Evolutionary conservation across 306 rosid species (phyloP), one percentile per base, ranked within the genome.

Genomic region (Inga laurina): DNA sequence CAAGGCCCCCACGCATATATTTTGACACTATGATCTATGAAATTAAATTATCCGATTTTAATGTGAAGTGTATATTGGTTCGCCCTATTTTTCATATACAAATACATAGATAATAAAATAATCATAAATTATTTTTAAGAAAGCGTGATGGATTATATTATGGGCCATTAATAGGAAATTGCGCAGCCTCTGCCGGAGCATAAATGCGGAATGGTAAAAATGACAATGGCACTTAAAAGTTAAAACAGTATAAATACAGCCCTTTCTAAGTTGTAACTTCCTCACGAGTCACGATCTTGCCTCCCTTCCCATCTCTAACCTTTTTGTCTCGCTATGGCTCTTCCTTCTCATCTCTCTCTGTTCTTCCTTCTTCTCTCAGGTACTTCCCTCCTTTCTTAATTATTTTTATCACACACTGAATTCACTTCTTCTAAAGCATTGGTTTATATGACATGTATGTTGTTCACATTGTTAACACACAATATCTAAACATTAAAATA

Each of bases 351-450:
- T 71, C 79, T 86, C 82, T 81, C 52, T 52, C 8, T 27, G 14
- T 72, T 86, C 73, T 75, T 81, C 72, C 52, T 92, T 73, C 39
- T 85, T 41, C 56, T 85, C 11, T 35, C 87, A 79, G 91, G 97
- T 92, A 76, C 72, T 8, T 16, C 69, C 13, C 18, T 10, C 69
- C 19, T 27, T 62, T 22, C 67, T 61, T n/a, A n/a, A n/a, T n/a
- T 24, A 12, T 4, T 22, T 11, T 7, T 16, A 32, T 32, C 44
- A 32, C 71, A 12, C 4, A 2, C 4, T 65, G 43, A 65, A 32
- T 66, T 66, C 43, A 65, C 10, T 65, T 65, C 71, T 30, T 32
- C 71, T 14, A 12, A 12, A 24, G 0, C 70, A 2, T 57, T 21
- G 24, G 22, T 19, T 54, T 54, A 54, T 54, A 54, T 7, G 11